Evolutionary conservation across 2,329 filamentous ascomycete species (phyloP).

Genomic region (Cladosporium austrohemisphaericum): DNA sequence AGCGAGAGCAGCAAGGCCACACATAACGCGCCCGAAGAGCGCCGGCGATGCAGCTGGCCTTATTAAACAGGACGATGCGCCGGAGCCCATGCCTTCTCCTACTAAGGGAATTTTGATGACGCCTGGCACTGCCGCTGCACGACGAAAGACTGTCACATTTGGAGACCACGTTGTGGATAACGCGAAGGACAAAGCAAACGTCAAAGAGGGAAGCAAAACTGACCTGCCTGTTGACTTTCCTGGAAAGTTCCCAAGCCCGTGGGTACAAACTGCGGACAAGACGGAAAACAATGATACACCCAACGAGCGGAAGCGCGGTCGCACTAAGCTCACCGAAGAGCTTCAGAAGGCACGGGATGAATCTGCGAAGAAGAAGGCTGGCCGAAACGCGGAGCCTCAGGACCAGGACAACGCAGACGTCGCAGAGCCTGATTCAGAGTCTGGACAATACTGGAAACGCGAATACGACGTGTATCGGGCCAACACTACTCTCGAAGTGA

Average conservation of each 20-base stretch:
- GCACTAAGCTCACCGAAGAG: constrained; percentile 43
- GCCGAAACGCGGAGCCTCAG: not conserved
- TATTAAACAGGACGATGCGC: constrained; percentile 16
- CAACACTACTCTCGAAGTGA: constrained; percentile 69
- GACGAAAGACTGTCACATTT: constrained; percentile 60
- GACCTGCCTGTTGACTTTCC: constrained; percentile 47
- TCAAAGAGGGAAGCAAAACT: constrained; percentile 34
- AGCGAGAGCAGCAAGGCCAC: constrained; percentile 22
- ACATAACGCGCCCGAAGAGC: constrained; percentile 28
- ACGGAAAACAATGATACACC: constrained; percentile 29
- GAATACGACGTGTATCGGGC: constrained; percentile 71
- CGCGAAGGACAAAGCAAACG: constrained; percentile 47
- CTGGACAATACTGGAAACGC: constrained; percentile 75
- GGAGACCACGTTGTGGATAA: constrained; percentile 56
- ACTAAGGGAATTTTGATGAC: constrained; percentile 60
- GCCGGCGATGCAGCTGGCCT: constrained; percentile 23
- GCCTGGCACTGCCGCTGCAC: constrained; percentile 54
- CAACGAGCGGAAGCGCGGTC: constrained; percentile 30
- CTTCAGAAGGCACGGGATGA: constrained; percentile 44
- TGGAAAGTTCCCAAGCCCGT: constrained; percentile 51
- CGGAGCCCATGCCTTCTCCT: constrained; percentile 48
- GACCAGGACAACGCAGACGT: not conserved
- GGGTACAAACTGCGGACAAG: constrained; percentile 37
- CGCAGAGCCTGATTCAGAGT: constrained; percentile 66
- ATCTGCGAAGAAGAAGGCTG: constrained; percentile 26